Base-by-base conservation (phyloP, 2,329 filamentous ascomycete species). In the Eutypella sp. region DNA sequence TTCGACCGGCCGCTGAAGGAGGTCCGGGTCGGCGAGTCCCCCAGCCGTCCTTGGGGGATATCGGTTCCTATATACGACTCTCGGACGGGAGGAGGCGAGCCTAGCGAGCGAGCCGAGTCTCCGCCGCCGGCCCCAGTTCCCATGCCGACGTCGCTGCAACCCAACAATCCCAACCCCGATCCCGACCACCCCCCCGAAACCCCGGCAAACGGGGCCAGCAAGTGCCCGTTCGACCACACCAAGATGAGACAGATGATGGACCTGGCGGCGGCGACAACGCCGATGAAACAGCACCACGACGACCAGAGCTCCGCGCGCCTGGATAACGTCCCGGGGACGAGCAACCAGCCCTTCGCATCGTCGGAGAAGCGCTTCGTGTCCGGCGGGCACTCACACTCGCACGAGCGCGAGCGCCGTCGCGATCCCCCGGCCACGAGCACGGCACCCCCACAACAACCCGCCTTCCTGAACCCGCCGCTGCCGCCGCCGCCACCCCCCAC, bases 11-110 rank as follows among this genome's bases (percentile, higher is more conserved):
- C 87, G 0, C 66, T 97, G 43, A 89, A 92, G 61, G 92, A 96
- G 57, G 81, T 97, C 9, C 79, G 92, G n/a, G 83, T 97, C 19
- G 92, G 92, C 37, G 92, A 97, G 67, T 95, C 89, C 13, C 92
- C 92, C 5, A 95, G 87, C 64, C 78, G 92, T 38, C 92, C 92
- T 13, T 96, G 91, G 91, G 91, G 91, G 5, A 95, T 96, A 43
- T 81, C 82, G 5, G 84, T 96, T 0, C 91, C 91, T 3, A 65
- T 80, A 31, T 72, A 77, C 51, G 71, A 77, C 47, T 52, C 53
- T 15, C 57, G 56, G 42, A 52, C 63, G 5, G 58, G 64, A 18
- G 63, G 62, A 4, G 57, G 66, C 23, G 67, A 66, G 9, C 58
- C 62, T 11, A 60, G 63, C 13, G 62, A 64, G 18, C 68, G 73